Conservation (phyloP, 768 basidiomycete genomes). For the Harrya chromipes region DNA sequence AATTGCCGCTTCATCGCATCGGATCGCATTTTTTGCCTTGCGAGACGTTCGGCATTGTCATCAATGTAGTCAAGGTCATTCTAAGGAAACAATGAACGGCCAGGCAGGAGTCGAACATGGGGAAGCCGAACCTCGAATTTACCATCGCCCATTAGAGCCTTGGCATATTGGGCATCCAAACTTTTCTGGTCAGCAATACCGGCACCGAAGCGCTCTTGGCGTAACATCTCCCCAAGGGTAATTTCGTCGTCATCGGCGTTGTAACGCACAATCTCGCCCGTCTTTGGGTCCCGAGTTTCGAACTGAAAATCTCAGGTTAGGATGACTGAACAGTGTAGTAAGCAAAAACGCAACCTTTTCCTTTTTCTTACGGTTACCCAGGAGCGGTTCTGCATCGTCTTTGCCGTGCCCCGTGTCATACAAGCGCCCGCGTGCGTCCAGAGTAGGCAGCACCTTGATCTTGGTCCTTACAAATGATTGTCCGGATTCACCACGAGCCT, state of each 20-base stretch:
- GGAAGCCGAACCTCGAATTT: slow-evolving; percentile 67
- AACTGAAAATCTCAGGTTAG: slow-evolving; percentile 42
- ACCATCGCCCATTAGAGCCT: slow-evolving; percentile 82
- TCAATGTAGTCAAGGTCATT: slow-evolving; percentile 94
- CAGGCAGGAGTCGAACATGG: neutral
- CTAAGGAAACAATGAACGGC: slow-evolving; percentile 34
- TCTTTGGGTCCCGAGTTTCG: slow-evolving; percentile 87
- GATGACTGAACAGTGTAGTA: neutral
- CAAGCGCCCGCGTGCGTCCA: slow-evolving; percentile 78
- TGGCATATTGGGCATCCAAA: slow-evolving; percentile 85
- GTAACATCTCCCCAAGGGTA: slow-evolving; percentile 86
- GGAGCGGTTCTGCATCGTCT: slow-evolving; percentile 46
- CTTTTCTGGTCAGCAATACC: slow-evolving; percentile 91
- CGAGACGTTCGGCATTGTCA: slow-evolving; percentile 91
- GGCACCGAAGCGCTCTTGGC: slow-evolving; percentile 88
- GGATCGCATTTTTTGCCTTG: slow-evolving; percentile 91
- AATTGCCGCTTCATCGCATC: slow-evolving; percentile 97
- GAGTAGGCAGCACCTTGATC: slow-evolving; percentile 84
- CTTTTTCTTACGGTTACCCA: slow-evolving; percentile 80
- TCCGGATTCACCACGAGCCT: slow-evolving; percentile 43
- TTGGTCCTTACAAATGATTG: slow-evolving; percentile 46
- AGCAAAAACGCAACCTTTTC: slow-evolving; percentile 47
- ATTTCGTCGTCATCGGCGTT: slow-evolving; percentile 88
- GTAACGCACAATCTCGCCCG: slow-evolving; percentile 84
- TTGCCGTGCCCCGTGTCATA: slow-evolving; percentile 90